phyloP scores from a whole-genome alignment of 345 rosid species.

The Aquilaria sinensis region DNA sequence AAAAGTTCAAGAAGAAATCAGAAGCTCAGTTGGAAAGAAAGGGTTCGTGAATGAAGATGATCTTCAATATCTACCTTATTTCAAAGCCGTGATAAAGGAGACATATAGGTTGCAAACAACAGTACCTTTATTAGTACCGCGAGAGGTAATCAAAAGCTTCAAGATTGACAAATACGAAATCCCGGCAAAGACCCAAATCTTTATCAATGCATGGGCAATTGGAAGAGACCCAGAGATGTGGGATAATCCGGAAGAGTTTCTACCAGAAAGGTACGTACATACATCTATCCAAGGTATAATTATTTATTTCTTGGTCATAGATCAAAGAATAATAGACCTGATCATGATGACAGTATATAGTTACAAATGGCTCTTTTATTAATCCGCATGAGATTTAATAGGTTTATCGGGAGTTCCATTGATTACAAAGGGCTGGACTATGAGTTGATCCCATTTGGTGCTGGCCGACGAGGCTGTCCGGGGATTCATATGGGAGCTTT shows the following conservation, averaged over 20 bases:
- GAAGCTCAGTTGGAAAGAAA: constrained; percentile 19
- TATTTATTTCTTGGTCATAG: too few species aligned
- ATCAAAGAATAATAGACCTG: too few species aligned
- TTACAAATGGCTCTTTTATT: neutral
- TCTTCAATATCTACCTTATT: constrained; percentile 16
- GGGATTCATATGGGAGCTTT: constrained; percentile 18
- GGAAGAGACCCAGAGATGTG: constrained; percentile 33
- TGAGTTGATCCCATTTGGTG: constrained; percentile 23
- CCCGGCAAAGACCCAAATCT: constrained; percentile 20
- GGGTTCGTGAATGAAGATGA: constrained; percentile 29
- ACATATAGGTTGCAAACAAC: constrained; percentile 24
- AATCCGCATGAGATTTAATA: neutral
- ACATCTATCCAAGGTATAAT: too few species aligned
- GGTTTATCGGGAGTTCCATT: constrained; percentile 14
- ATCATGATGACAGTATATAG: too few species aligned
- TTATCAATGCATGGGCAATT: constrained; percentile 25
- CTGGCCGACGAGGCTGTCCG: constrained; percentile 23
- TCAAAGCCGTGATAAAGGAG: constrained; percentile 39
- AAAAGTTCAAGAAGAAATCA: constrained; percentile 29
- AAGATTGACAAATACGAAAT: constrained; percentile 21
- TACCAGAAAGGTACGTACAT: constrained; percentile 3
- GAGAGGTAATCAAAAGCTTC: constrained; percentile 19
- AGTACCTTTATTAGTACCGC: constrained; percentile 22
- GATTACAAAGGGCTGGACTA: constrained; percentile 20
- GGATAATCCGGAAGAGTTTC: constrained; percentile 11